Conservation (phyloP, 129 eudicot species). For the Apium graveolens region DNA sequence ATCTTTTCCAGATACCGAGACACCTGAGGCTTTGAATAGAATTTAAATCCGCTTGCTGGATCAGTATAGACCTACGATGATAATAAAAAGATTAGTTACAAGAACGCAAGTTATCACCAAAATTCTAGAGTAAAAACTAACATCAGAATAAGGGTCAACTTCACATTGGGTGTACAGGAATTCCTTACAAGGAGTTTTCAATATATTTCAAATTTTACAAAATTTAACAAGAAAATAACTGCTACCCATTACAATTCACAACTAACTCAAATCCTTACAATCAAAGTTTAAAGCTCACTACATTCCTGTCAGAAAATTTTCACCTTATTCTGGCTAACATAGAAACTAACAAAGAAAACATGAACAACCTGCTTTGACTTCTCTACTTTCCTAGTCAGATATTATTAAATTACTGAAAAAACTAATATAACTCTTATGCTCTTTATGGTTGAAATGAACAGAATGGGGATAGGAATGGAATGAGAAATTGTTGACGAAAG, state of each 20-base stretch:
- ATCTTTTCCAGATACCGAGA: constrained; percentile 26
- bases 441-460: background rate
- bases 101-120: background rate
- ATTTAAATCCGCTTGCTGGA: constrained; percentile 32
- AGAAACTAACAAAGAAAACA: background rate
- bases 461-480: background rate
- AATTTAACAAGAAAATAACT: background rate
- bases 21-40: constrained; percentile 50
- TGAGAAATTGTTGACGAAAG: background rate
- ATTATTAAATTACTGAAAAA: background rate
- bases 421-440: background rate
- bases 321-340: background rate
- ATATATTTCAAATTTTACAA: background rate
- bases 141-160: background rate
- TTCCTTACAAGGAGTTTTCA: background rate
- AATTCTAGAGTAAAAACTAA: background rate
- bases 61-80: constrained; percentile 37
- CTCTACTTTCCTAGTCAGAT: background rate
- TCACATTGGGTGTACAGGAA: background rate
- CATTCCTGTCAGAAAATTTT: background rate
- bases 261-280: background rate
- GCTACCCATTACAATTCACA: background rate
- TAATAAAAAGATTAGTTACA: background rate
- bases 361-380: background rate
- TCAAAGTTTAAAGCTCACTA: background rate